These are phyloP conservation scores for Hyphodiscus hymeniophilus DNA, from an alignment of 495 filamentous ascomycete species.

Conservation along the genomic window DNA sequence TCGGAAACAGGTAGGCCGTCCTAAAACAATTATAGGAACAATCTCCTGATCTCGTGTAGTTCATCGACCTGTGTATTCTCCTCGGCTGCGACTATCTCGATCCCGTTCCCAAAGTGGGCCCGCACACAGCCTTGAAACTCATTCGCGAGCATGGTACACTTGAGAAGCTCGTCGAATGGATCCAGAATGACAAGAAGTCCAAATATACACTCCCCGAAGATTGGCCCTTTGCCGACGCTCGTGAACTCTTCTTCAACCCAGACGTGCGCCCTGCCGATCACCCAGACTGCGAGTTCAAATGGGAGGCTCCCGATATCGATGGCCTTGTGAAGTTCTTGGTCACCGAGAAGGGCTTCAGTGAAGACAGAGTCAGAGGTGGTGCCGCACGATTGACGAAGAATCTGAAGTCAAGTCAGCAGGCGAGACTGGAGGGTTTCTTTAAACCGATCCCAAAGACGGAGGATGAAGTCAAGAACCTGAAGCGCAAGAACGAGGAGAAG, in stretches of 20 bases:
- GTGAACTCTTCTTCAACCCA: constrained; percentile 81
- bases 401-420: constrained; percentile 80
- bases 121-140: constrained; percentile 80
- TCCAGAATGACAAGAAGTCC: constrained; percentile 64
- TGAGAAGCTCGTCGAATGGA: constrained; percentile 74
- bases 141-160: constrained; percentile 85
- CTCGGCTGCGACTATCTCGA: constrained; percentile 98
- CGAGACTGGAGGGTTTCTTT: constrained; percentile 95
- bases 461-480: constrained; percentile 69
- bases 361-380: constrained; percentile 77
- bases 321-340: constrained; percentile 84
- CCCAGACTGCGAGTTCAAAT: constrained; percentile 91
- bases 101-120: constrained; percentile 88
- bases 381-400: constrained; percentile 76
- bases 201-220: constrained; percentile 81
- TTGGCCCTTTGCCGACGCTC: constrained; percentile 90
- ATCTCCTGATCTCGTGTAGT: too few species aligned
- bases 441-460: constrained; percentile 85
- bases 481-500: constrained; percentile 91
- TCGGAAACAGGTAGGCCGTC: constrained; percentile 55
- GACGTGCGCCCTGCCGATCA: constrained; percentile 82
- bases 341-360: constrained; percentile 90
- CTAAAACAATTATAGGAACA: neutral
- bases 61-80: constrained; percentile 95
- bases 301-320: constrained; percentile 87